Evolutionary conservation across 352 stramenopile species (phyloP).

Genomic region (Albugo laibachii): DNA sequence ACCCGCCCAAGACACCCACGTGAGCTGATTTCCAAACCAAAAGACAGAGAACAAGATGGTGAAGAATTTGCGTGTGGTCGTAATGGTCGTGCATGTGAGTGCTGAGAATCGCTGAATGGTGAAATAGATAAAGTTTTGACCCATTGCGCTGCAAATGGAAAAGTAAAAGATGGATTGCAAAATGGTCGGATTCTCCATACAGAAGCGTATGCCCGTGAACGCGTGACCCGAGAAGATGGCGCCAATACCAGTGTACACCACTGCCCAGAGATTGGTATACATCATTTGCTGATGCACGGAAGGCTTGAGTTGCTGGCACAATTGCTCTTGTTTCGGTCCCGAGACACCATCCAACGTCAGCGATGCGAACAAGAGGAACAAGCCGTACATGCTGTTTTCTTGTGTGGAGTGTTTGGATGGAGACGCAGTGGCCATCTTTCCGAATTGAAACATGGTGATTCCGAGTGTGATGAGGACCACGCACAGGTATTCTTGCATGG

Average conservation of each 20-base stretch:
- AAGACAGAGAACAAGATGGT: slow-evolving; percentile 96
- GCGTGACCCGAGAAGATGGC: slow-evolving; percentile 58
- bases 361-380: slow-evolving; percentile 80
- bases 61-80: slow-evolving; percentile 99
- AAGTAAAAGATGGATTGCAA: slow-evolving; percentile 84
- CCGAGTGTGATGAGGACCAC: slow-evolving; percentile 79
- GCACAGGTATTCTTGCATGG: slow-evolving; percentile 75
- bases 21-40: slow-evolving; percentile 89
- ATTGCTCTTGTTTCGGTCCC: slow-evolving; percentile 89
- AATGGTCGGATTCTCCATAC: slow-evolving; percentile 64
- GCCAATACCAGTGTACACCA: slow-evolving; percentile 64
- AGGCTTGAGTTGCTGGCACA: slow-evolving; percentile 42
- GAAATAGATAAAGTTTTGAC: slow-evolving; percentile 99
- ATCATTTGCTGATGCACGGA: slow-evolving; percentile 83
- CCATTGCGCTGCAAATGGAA: slow-evolving; percentile 87
- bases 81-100: slow-evolving; percentile 97
- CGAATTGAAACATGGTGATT: slow-evolving; percentile 82
- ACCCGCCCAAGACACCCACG: slow-evolving; percentile 78
- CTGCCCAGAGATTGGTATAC: slow-evolving; percentile 78
- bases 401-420: slow-evolving; percentile 48
- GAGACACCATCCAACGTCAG: slow-evolving; percentile 92
- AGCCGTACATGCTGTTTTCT: slow-evolving; percentile 80
- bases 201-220: slow-evolving; percentile 52
- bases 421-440: slow-evolving; percentile 17
- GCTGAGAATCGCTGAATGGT: slow-evolving; percentile 96